Base-by-base conservation (phyloP, 192 early-diverging fungal species). In the Podila clonocystis region DNA sequence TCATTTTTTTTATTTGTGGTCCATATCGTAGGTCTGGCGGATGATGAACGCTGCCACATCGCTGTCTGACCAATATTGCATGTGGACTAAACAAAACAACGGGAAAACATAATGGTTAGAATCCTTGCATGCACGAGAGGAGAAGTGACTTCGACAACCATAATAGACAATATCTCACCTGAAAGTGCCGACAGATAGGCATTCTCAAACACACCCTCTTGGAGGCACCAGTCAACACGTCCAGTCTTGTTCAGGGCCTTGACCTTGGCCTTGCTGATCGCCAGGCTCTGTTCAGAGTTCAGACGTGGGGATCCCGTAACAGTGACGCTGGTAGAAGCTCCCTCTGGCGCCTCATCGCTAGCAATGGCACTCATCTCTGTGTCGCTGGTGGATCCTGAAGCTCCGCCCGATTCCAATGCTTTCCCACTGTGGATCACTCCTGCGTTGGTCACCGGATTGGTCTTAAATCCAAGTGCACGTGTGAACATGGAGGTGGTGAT, bases 1-100 rank as follows among this genome's bases (percentile, higher is more conserved):
- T n/a, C n/a, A 57, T 31, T 55, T 55, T 34, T 9, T 41, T 65
- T 62, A 67, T 49, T 59, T 68, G 5, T 62, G 31, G 26, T 76
- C 67, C 70, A 72, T 72, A 34, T 80, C 71, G 59, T 91, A 88
- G 9, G 89, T 82, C 64, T 93, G 90, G 20, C 82, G 75, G 20
- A 93, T 74, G 28, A 93, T 87, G 65, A 93, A 93, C 24, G 85
- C 68, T 20, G 89, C 85, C 11, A 87, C 84, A 68, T 93, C 91
- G 22, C 73, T 73, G 73, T 93, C 92, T 3, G 77, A 67, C 80
- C 85, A 85, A 60, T 85, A 85, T 41, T 75, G 73, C 67, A 85
- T 68, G 52, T 85, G 84, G 20, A 79, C 80, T 66, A 72, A 49
- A 41, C 20, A 9, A 22, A 30, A 50, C 3, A 36, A 9, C 6